These are phyloP conservation scores for Moesziomyces antarcticus DNA, from an alignment of 1,284 basidiomycete genomes.

Conservation along the genomic window DNA sequence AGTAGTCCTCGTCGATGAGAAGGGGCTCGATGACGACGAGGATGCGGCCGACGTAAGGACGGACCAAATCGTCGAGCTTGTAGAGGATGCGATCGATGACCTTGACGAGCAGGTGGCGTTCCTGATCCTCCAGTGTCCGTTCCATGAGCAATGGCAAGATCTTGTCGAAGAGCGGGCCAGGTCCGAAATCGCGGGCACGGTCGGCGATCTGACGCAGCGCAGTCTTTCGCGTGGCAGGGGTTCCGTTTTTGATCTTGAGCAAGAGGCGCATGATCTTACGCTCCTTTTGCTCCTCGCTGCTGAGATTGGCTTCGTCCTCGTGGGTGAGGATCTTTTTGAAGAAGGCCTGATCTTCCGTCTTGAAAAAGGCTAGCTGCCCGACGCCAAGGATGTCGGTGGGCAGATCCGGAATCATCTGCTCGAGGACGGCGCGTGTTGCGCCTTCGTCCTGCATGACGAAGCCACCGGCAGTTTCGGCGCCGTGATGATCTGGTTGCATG, in stretches of 20 bases:
- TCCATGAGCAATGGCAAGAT: constrained; percentile 99
- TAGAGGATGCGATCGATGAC: constrained; percentile 99
- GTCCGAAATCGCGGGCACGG: constrained; percentile 97
- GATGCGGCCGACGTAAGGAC: constrained; percentile 99
- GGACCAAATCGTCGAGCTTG: constrained; percentile 98
- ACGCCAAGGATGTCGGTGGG: constrained; percentile 99
- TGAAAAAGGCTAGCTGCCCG: constrained; percentile 96
- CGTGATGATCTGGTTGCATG: constrained; percentile 74
- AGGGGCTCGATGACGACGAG: constrained; percentile 99
- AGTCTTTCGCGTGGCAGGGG: constrained; percentile 96
- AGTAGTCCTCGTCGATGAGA: constrained; percentile 99
- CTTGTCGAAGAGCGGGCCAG: constrained; percentile 99
- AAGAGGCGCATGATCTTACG: constrained; percentile 99
- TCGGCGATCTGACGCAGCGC: constrained; percentile 99
- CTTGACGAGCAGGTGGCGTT: constrained; percentile 97
- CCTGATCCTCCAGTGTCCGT: constrained; percentile 97
- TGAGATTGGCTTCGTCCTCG: constrained; percentile 83
- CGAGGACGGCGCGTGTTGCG: constrained; percentile 84
- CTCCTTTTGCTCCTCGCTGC: constrained; percentile 99
- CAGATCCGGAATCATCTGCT: constrained; percentile 86
- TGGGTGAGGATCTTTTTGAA: constrained; percentile 96
- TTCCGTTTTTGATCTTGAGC: constrained; percentile 99
- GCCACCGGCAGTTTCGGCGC: constrained; percentile 77
- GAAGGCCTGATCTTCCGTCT: constrained; percentile 96
- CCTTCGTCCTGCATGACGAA: constrained; percentile 97